Conservation (phyloP, 805 yeast species). For the Kregervanrija fluxuum region DNA sequence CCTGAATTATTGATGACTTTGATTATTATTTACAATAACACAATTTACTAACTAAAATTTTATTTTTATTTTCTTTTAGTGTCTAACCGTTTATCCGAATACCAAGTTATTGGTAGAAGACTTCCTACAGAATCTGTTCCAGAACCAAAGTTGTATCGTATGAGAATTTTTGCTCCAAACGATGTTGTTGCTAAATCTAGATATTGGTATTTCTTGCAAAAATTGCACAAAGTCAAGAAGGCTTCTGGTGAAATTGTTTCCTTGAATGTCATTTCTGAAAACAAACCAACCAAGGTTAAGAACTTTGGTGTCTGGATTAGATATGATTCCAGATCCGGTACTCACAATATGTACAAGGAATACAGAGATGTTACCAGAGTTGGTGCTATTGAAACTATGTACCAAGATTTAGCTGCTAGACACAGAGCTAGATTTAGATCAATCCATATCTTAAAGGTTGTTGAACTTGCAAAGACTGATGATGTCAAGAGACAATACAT, state of each 20-base stretch:
- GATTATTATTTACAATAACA: too few relatives aligned
- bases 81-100: slow-evolving; percentile 93
- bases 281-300: slow-evolving; percentile 98
- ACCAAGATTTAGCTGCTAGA: slow-evolving; percentile 99
- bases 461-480: slow-evolving; percentile 94
- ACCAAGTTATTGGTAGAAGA: slow-evolving; percentile 99
- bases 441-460: slow-evolving; percentile 98
- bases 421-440: slow-evolving; percentile 99
- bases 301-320: slow-evolving; percentile 99
- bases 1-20: too few relatives aligned
- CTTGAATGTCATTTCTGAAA: slow-evolving; percentile 84
- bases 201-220: slow-evolving; percentile 99
- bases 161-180: slow-evolving; percentile 99
- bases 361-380: slow-evolving; percentile 99
- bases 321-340: slow-evolving; percentile 99
- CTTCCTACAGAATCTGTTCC: slow-evolving; percentile 98
- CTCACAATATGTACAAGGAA: slow-evolving; percentile 99
- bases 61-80: slow-evolving; percentile 30
- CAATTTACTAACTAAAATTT: too few relatives aligned
- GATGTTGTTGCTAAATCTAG: slow-evolving; percentile 99
- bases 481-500: slow-evolving; percentile 99
- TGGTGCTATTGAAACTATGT: slow-evolving; percentile 96
- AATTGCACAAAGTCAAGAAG: slow-evolving; percentile 98
- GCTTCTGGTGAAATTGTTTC: slow-evolving; percentile 99
- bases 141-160: slow-evolving; percentile 99